Evolutionary conservation across 2,329 filamentous ascomycete species (phyloP).

Genomic region (Fusarium odoratissimum): DNA sequence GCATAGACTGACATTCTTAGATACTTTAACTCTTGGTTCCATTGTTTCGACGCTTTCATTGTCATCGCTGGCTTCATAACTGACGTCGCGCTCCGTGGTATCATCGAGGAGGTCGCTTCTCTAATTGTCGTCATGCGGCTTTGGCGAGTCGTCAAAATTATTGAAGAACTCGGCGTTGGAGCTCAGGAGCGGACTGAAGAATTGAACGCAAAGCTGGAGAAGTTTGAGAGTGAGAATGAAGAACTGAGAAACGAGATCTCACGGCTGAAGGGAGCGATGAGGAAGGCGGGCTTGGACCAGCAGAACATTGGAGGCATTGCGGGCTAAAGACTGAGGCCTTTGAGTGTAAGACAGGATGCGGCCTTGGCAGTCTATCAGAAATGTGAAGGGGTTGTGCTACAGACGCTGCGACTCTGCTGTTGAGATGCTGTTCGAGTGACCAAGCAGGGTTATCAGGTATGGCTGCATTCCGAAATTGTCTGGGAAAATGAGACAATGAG

Average conservation of each 20-base stretch:
- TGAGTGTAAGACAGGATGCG: accelerated
- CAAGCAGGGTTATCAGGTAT: accelerated
- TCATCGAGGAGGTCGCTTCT: slow-evolving; percentile 14
- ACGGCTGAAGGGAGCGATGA: neutral
- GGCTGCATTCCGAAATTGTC: accelerated
- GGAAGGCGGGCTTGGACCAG: neutral
- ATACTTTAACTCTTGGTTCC: slow-evolving; percentile 21
- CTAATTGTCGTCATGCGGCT: slow-evolving; percentile 20
- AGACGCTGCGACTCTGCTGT: neutral
- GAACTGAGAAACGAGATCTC: neutral
- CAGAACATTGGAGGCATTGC: accelerated
- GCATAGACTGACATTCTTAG: neutral
- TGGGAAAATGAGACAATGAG: neutral
- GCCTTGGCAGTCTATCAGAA: neutral
- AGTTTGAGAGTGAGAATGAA: neutral
- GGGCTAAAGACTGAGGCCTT: neutral
- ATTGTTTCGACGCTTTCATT: slow-evolving; percentile 14
- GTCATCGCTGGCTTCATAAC: slow-evolving; percentile 12
- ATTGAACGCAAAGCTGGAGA: neutral
- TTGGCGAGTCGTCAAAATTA: slow-evolving; percentile 19
- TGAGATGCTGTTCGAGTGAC: accelerated
- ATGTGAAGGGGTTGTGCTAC: too few species aligned
- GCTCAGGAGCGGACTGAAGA: slow-evolving; percentile 15
- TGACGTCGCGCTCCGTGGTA: slow-evolving; percentile 1
- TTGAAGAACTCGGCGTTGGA: slow-evolving; percentile 5